Evolutionary conservation across 345 rosid species (phyloP).

Genomic region (Brassica cretica): DNA sequence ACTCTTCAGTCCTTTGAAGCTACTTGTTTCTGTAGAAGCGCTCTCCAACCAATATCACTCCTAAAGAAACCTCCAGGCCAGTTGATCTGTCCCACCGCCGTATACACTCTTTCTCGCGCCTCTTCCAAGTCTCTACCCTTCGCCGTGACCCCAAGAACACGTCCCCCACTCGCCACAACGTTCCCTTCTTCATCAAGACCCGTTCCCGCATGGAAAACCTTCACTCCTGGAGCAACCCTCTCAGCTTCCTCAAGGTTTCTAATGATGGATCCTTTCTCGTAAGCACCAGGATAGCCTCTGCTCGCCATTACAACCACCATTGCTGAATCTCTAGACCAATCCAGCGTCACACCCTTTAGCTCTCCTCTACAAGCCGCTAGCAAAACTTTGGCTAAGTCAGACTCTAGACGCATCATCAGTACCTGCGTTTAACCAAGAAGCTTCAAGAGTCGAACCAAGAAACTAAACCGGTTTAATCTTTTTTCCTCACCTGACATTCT

Average conservation of each 20-base stretch:
- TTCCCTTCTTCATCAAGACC: slow-evolving; percentile 60
- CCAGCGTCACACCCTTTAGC: slow-evolving; percentile 56
- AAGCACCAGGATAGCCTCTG: slow-evolving; percentile 82
- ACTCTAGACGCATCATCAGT: slow-evolving; percentile 82
- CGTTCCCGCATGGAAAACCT: slow-evolving; percentile 86
- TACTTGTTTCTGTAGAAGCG: slow-evolving; percentile 58
- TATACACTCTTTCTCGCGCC: slow-evolving; percentile 69
- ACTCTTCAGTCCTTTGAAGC: slow-evolving; percentile 24
- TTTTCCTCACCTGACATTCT: slow-evolving; percentile 76
- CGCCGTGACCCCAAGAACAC: slow-evolving; percentile 87
- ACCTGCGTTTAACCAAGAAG: slow-evolving; percentile 49
- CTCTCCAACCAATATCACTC: slow-evolving; percentile 88
- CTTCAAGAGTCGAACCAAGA: neutral
- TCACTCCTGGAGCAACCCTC: slow-evolving; percentile 54
- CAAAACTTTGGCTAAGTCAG: slow-evolving; percentile 76
- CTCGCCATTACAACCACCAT: slow-evolving; percentile 97
- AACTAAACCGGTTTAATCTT: neutral
- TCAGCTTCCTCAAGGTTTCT: slow-evolving; percentile 77
- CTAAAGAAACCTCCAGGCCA: slow-evolving; percentile 91
- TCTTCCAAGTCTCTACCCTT: slow-evolving; percentile 76
- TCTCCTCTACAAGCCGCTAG: slow-evolving; percentile 86
- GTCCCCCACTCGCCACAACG: slow-evolving; percentile 76
- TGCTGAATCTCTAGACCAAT: slow-evolving; percentile 86
- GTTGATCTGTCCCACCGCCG: slow-evolving; percentile 63
- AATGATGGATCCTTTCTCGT: slow-evolving; percentile 70